Base-by-base conservation (phyloP, 2,329 filamentous ascomycete species). In the Helminthosporium solani region DNA sequence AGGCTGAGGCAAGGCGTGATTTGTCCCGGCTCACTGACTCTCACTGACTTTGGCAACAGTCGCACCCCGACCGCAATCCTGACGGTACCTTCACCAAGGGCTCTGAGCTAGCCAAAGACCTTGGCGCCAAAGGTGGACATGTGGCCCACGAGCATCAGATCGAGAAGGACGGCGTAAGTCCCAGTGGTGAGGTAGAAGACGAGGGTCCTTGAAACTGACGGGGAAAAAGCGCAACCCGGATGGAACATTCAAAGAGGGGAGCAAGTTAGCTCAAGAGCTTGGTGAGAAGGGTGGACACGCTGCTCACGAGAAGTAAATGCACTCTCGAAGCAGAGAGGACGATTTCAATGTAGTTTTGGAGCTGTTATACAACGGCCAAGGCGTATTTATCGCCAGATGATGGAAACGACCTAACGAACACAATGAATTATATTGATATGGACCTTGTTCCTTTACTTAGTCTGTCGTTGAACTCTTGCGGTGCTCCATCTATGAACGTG, bases 51-150 rank as follows among this genome's bases (percentile, higher is more conserved):
- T 12, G n/a, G 6, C 12, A 14, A 27, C 21, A 55, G 52, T 28
- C 42, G 19, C 53, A 63, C 21, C 40, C 60, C 14, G 66, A 59
- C 46, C 68, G 68, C 41, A 70, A 69, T 53, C 60, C 67, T 7
- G 67, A 71, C 38, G 68, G 70, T 35, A 71, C 69, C 35, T 73
- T 73, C 58, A 61, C 60, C 47, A 60, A 65, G 48, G 70, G 70
- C 44, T 65, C 62, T 3, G 60, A 70, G 33, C 55, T 69, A 5
- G 70, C 70, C 31, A 66, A 64, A 41, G 68, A 71, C 47, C 62
- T 70, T 8, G 70, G 70, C 8, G 52, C 60, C 19, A 61, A 64
- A 43, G 70, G 69, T 15, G 68, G 70, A 2, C 65, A 70, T 43
- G 53, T 52, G 28, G 57, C 63, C 28, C 64, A 67, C 40, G 64